A percentile compares a stretch with the other conserved stretches of the same genome.
phyloP scores from a whole-genome alignment of 1,139 yeast genomes.

The Magnusiomyces suaveolens region DNA sequence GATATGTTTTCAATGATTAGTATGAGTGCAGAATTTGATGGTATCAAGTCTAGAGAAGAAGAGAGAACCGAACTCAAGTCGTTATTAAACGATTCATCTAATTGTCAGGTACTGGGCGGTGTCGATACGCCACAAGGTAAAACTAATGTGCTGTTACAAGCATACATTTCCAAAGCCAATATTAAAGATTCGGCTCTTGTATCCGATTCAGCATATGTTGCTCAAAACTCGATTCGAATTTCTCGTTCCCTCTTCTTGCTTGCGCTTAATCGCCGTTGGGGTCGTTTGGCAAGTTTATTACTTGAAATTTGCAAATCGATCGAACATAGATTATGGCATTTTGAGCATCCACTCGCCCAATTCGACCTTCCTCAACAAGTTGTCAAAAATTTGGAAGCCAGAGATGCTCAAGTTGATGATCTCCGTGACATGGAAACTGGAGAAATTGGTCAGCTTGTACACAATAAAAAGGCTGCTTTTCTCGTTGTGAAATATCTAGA shows the following conservation, averaged over 20 bases:
- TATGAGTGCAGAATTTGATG: constrained; percentile 90
- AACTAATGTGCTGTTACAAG: constrained; percentile 78
- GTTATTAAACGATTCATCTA: constrained; percentile 44
- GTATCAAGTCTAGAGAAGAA: constrained; percentile 80
- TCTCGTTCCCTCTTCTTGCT: constrained; percentile 82
- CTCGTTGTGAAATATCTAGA: constrained; percentile 52
- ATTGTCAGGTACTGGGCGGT: constrained; percentile 78
- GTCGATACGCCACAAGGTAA: constrained; percentile 73
- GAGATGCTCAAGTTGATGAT: constrained; percentile 58
- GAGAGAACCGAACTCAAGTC: constrained; percentile 64
- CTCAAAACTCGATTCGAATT: constrained; percentile 90
- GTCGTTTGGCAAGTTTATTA: constrained; percentile 62
- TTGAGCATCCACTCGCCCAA: constrained; percentile 83
- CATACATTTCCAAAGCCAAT: constrained; percentile 67
- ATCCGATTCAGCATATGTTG: constrained; percentile 86
- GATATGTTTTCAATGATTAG: constrained; percentile 83
- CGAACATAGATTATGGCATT: constrained; percentile 78
- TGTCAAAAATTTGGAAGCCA: constrained; percentile 50
- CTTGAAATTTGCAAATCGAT: constrained; percentile 76
- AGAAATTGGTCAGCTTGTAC: constrained; percentile 85
- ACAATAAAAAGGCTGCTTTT: constrained; percentile 65
- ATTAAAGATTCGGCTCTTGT: constrained; percentile 71
- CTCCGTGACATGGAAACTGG: constrained; percentile 63
- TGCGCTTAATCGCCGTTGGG: constrained; percentile 87
- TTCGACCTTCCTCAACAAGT: constrained; percentile 69